phyloP scores from a whole-genome alignment of 2,329 filamentous ascomycete species.

The Gaeumannomyces tritici region DNA sequence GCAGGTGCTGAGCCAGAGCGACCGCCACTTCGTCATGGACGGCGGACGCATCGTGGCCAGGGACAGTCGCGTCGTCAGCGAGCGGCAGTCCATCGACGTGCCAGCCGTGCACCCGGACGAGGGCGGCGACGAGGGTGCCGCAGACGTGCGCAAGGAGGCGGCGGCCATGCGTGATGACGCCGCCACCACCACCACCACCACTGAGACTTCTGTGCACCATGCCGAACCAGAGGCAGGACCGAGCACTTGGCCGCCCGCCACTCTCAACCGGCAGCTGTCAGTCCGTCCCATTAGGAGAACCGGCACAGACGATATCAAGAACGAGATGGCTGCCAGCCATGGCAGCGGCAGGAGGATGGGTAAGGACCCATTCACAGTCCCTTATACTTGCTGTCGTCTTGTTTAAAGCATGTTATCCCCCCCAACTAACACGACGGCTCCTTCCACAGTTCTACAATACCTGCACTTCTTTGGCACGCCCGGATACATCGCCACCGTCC shows the following conservation, averaged over 20 bases:
- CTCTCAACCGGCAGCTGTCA: not conserved
- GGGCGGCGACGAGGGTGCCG: not conserved
- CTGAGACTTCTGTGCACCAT: not conserved
- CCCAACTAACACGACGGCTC: not conserved
- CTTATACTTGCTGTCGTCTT: not conserved
- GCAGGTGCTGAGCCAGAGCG: slow-evolving; percentile 25
- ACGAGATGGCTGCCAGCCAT: slow-evolving; percentile 8
- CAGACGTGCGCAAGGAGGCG: not conserved
- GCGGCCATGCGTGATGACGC: not conserved
- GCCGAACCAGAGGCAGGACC: not conserved
- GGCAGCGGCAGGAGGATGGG: slow-evolving; percentile 25
- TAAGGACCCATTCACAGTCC: slow-evolving; percentile 16
- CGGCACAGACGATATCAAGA: not conserved
- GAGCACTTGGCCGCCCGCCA: not conserved
- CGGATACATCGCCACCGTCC: slow-evolving; percentile 27
- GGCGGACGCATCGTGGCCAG: slow-evolving; percentile 21
- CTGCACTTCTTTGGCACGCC: slow-evolving; percentile 41
- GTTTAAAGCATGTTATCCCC: too few species aligned
- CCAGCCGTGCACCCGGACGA: slow-evolving; percentile 15
- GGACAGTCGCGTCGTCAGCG: not conserved
- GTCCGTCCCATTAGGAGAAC: not conserved
- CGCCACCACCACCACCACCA: too few species aligned
- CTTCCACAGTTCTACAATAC: slow-evolving; percentile 29
- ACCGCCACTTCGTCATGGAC: slow-evolving; percentile 26
- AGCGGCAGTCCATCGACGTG: not conserved